Base-by-base conservation (phyloP, 345 rosid species). In the Eucalyptus tenuipes region DNA sequence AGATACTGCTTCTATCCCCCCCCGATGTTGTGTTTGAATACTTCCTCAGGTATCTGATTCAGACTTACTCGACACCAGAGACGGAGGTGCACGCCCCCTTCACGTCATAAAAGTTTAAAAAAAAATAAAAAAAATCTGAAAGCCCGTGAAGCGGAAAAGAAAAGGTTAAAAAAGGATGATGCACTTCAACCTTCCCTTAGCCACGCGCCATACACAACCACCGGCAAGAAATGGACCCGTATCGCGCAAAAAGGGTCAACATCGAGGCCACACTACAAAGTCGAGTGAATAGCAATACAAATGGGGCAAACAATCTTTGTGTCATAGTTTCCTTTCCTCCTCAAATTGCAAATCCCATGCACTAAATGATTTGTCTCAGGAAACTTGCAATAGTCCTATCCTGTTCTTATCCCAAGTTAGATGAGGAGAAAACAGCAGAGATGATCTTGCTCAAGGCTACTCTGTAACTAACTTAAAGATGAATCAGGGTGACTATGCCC, bases 61-160 rank as follows among this genome's bases (percentile, higher is more conserved):
- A 37, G 11, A 68, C 25, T 33, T 5, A 16, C 44, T 31, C 44
- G 80, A 33, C 44, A 18, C 25, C 13, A 31, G 25, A 37, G 27
- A 71, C 22, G 27, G 44, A 33, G 81, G 25, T 3, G 81, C 14
- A 2, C 27, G 81, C 22, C 45, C 45, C 45, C 45, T 71, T 37
- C 42, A 3, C 81, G 45, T 71, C 81, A 18, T 18, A 33, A 68
- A 17, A 31, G 79, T 66, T 66, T 7, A 17, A 52, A 7, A 18
- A 9, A 2, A 0, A 25, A 11, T 14, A 42, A 42, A 1, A 42
- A 64, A n/a, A n/a, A 14, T 1, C 40, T 64, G 10, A n/a, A n/a
- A 64, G 37, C 10, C 75, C 75, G 0, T 15, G 75, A n/a, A 9
- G 44, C 44, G 80, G 44, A 68, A 9, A 68, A 68, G 44, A 17